Conservation (phyloP, 495 filamentous ascomycete genomes). For the Penicillium lividum region DNA sequence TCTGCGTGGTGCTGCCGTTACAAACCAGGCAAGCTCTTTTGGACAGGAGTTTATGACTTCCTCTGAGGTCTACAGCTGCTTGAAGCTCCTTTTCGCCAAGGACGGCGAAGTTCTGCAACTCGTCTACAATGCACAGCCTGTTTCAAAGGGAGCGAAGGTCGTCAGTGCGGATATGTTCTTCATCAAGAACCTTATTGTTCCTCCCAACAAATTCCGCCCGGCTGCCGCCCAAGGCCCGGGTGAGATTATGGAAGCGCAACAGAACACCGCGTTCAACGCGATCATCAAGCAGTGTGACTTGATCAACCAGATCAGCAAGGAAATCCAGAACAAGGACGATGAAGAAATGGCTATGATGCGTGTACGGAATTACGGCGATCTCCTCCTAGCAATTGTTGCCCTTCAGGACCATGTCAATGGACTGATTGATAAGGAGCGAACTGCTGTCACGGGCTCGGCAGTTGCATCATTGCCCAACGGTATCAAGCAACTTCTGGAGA, state of each 20-base stretch:
- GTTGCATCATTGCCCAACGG: constrained; percentile 51
- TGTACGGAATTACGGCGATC: constrained; percentile 56
- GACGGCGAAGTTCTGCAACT: constrained; percentile 79
- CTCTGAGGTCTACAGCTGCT: constrained; percentile 71
- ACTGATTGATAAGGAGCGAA: constrained; percentile 83
- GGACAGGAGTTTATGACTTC: constrained; percentile 70
- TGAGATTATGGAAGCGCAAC: constrained; percentile 77
- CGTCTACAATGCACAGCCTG: constrained; percentile 75
- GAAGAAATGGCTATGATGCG: constrained; percentile 42
- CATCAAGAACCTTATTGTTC: constrained; percentile 77
- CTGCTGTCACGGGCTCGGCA: constrained; percentile 72
- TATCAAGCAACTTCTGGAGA: constrained; percentile 97
- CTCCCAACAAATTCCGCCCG: constrained; percentile 90
- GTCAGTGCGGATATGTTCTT: constrained; percentile 91
- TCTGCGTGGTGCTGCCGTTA: constrained; percentile 49
- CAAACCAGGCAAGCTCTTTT: constrained; percentile 30
- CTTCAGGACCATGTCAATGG: constrained; percentile 91
- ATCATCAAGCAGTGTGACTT: constrained; percentile 70
- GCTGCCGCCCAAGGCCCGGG: constrained; percentile 77
- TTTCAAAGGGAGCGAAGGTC: constrained; percentile 45
- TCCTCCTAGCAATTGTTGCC: constrained; percentile 70
- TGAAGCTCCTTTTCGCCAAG: constrained; percentile 80
- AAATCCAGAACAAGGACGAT: constrained; percentile 53
- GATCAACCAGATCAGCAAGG: constrained; percentile 74
- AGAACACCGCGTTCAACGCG: constrained; percentile 80